Percentiles rank a stretch among this genome's conserved stretches.
Evolutionary conservation across 495 filamentous ascomycete species (phyloP).

Genomic region (Daldinia bambusicola): DNA sequence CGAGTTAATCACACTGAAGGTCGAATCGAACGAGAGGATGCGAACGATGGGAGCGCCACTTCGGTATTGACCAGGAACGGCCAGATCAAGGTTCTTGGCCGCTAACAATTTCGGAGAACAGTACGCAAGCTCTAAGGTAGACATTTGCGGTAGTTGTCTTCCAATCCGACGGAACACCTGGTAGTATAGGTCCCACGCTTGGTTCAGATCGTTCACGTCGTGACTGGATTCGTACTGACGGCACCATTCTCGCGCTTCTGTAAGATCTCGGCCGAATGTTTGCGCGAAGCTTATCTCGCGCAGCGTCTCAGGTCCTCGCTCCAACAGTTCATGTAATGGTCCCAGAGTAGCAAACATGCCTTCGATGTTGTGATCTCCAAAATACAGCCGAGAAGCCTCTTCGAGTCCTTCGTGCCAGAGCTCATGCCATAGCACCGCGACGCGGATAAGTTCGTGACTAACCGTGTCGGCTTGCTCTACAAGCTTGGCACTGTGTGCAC

Average conservation of each 20-base stretch:
- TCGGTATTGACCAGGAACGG: constrained; percentile 92
- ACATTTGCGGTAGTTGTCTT: constrained; percentile 90
- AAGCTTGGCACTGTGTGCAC: constrained; percentile 89
- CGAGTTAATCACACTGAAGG: constrained; percentile 90
- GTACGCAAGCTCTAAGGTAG: constrained; percentile 92
- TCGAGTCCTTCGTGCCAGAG: constrained; percentile 99
- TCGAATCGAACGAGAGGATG: constrained; percentile 89
- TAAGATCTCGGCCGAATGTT: constrained; percentile 92
- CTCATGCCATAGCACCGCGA: constrained; percentile 98
- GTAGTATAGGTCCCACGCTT: constrained; percentile 99
- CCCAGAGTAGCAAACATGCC: constrained; percentile 94
- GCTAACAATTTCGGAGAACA: constrained; percentile 91
- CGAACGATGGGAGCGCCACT: constrained; percentile 86
- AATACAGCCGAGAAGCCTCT: constrained; percentile 90
- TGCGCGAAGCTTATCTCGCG: constrained; percentile 98
- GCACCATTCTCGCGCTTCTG: constrained; percentile 95
- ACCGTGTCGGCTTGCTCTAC: constrained; percentile 96
- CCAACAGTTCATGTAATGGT: constrained; percentile 90
- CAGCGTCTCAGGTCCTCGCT: constrained; percentile 88
- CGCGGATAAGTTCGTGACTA: constrained; percentile 92
- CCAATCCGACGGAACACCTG: constrained; percentile 95
- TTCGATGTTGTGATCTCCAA: constrained; percentile 94
- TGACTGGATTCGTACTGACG: constrained; percentile 85
- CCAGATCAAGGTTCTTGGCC: constrained; percentile 84
- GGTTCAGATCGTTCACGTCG: constrained; percentile 93